Base-by-base conservation (phyloP, 441 rosid species). In the Biscutella laevigata region DNA sequence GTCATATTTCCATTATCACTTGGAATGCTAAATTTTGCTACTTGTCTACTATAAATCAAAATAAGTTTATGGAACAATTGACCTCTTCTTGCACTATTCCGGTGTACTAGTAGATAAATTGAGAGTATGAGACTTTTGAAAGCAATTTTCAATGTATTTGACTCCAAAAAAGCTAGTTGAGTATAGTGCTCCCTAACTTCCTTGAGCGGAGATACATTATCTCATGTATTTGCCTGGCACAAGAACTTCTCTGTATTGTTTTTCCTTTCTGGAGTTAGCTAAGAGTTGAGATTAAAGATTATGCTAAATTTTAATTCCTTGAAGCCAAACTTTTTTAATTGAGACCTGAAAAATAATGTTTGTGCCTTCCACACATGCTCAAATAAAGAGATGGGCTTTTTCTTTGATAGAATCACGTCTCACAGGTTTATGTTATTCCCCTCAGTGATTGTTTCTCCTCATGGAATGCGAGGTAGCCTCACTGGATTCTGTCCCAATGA, bases 401-500 rank as follows among this genome's bases (percentile, higher is more conserved):
- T 35, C 55, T 57, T 40, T 62, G 22, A 45, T 52, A 35, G 47
- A 25, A 40, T 28, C 34, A 57, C 57, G 44, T 68, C 43, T 73
- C 48, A 69, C 67, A 53, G 30, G 59, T 30, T 57, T 62, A 56
- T 52, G 41, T 62, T 64, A 30, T 78, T 33, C 61, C 60, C 61
- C 52, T 56, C 81, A 94, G 96, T 87, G 64, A 82, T 94, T 67
- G 88, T 83, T 71, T 80, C 98, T 71, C 99, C 99, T 61, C 90
- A 94, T 79, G 99, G 99, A 41, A 85, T 87, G 86, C 77, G 88
- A 26, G 97, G 99, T 25, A 79, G 81, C 75, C 95, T 94, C 42
- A 83, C 90, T 55, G 96, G 97, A 60, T 82, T 76, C 68, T 85
- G 95, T 77, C 92, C 98, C 24, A 79, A 75, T 58, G 96, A 94